A percentile compares a stretch with the other conserved stretches of the same genome.
Conservation (phyloP, 305 asterid genomes). For the Ruellia speciosa region DNA sequence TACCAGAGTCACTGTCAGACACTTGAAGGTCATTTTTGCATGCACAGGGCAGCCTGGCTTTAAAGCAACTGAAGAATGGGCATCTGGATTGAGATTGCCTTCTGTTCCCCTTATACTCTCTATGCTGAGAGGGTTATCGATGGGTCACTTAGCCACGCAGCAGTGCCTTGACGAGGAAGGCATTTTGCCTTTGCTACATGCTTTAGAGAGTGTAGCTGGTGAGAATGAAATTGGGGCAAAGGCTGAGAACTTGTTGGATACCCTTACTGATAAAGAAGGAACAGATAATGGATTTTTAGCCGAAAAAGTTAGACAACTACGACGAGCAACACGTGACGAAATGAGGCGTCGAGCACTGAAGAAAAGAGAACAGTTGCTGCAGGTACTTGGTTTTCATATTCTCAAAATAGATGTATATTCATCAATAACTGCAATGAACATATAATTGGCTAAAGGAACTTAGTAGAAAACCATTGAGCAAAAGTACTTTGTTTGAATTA, state of each 20-base stretch:
- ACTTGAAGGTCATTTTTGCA: slow-evolving; percentile 72
- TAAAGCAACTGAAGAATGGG: slow-evolving; percentile 71
- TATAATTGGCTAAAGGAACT: too few species aligned
- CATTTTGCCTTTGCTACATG: slow-evolving; percentile 80
- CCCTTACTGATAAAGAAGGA: slow-evolving; percentile 83
- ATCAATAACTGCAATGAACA: slow-evolving; percentile 2
- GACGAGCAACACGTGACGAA: slow-evolving; percentile 91
- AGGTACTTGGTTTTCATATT: slow-evolving; percentile 41
- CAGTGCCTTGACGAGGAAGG: slow-evolving; percentile 78
- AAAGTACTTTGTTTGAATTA: slow-evolving; percentile 9
- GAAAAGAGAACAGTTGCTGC: slow-evolving; percentile 84
- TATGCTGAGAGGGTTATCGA: slow-evolving; percentile 89
- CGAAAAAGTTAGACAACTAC: slow-evolving; percentile 67
- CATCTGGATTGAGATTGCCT: slow-evolving; percentile 65
- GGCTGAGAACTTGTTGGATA: slow-evolving; percentile 96
- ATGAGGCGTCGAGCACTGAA: slow-evolving; percentile 89
- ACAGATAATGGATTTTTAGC: slow-evolving; percentile 76
- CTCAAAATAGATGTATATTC: slow-evolving; percentile 12
- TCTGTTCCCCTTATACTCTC: slow-evolving; percentile 90
- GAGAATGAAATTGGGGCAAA: slow-evolving; percentile 98
- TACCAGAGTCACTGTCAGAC: slow-evolving; percentile 69
- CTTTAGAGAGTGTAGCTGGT: slow-evolving; percentile 91
- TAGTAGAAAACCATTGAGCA: too few species aligned
- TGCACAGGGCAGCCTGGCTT: slow-evolving; percentile 69
- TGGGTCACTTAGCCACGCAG: slow-evolving; percentile 95